Base-by-base conservation (phyloP, 805 yeast species). In the Suhomyces kilbournensis region DNA sequence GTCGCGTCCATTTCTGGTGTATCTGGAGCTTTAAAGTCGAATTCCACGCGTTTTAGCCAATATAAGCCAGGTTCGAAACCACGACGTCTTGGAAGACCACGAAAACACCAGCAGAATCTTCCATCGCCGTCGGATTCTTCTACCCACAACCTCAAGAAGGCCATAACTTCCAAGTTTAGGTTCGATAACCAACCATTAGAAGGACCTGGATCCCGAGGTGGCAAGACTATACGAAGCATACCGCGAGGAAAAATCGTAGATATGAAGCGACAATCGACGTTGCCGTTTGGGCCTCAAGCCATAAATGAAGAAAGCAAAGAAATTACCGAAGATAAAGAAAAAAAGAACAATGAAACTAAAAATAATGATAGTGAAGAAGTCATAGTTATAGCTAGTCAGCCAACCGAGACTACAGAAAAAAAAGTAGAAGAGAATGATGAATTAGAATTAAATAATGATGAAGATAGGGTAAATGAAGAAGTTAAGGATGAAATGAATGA, bases 141-240 rank as follows among this genome's bases (percentile, higher is more conserved):
- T 4, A 53, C 64, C 12, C 56, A 62, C 34, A 72, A 72, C 55
- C 61, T 58, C 47, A 67, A 64, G 23, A 64, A 66, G 48, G 61
- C 76, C 2, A 62, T 65, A 23, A 50, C 67, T 25, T 64, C 72
- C 40, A 66, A 64, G 54, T 72, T 71, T 49, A 54, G 76, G 28
- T 60, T 72, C n/a, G 74, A 71, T 56, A 54, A 60, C 15, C 55
- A 58, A 20, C 76, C 76, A 0, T 53, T 73, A 1, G 70, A 64
- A 47, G 76, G 76, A 0, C 75, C 75, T 1, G 76, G 76, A 3
- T 70, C 75, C 9, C 61, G 76, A 19, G 77, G 77, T 4, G 76
- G 77, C 2, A 65, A 59, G 45, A 44, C 51, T 9, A 57, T 56
- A 4, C 51, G 60, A 3, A 50, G 61, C 32, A 49, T 45, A 48